These are phyloP conservation scores for Dicorynia guianensis DNA, from an alignment of 306 rosid species.

Conservation along the genomic window DNA sequence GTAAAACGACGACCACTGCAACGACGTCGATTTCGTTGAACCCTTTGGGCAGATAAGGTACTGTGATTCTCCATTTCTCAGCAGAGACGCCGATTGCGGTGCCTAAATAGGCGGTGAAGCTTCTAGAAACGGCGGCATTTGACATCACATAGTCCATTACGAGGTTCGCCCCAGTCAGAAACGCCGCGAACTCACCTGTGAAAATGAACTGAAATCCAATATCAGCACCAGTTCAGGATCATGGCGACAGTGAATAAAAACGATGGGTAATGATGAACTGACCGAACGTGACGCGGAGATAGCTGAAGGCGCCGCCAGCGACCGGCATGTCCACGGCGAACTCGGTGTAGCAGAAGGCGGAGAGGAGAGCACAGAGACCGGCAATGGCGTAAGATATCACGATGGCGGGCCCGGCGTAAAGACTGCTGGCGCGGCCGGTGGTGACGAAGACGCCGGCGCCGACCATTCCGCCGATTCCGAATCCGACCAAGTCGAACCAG, in stretches of 20 bases:
- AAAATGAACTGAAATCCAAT: background rate
- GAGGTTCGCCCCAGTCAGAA: constrained; percentile 83
- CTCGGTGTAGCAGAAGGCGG: constrained; percentile 97
- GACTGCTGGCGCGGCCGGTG: constrained; percentile 70
- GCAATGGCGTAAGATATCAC: constrained; percentile 94
- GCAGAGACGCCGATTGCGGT: constrained; percentile 75
- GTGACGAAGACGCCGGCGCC: constrained; percentile 94
- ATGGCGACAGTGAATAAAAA: background rate
- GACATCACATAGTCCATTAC: constrained; percentile 94
- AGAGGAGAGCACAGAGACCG: constrained; percentile 87
- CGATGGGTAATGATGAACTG: background rate
- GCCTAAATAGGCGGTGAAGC: constrained; percentile 73
- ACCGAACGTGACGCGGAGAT: constrained; percentile 94
- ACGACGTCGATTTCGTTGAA: constrained; percentile 75
- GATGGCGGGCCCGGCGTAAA: constrained; percentile 76
- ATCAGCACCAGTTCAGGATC: background rate
- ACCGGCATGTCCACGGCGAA: constrained; percentile 97
- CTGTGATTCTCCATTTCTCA: constrained; percentile 70
- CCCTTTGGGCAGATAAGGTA: constrained; percentile 67
- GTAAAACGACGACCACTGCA: constrained; percentile 73
- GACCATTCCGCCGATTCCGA: constrained; percentile 95
- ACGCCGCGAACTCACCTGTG: constrained; percentile 88
- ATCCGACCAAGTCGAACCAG: constrained; percentile 77
- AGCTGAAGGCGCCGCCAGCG: constrained; percentile 98
- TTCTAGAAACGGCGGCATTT: constrained; percentile 89